Percentiles rank a stretch among this genome's conserved stretches.
phyloP scores from a whole-genome alignment of 176 grass and related monocot species.

The Panicum miliaceum region DNA sequence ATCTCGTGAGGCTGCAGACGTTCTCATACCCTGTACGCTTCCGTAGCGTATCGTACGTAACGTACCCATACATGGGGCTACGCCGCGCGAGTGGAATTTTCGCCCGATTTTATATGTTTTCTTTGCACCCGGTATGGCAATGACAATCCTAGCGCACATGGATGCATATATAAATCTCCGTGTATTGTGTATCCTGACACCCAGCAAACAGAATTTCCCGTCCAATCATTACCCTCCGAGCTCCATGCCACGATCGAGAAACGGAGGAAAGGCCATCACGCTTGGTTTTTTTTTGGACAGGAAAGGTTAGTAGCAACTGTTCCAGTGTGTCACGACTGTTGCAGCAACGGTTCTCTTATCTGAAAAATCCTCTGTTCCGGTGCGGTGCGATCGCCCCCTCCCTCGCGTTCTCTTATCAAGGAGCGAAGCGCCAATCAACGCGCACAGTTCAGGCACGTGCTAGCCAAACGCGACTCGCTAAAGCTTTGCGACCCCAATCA shows the following conservation, averaged over 20 bases:
- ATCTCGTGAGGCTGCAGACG: conserved; percentile 19
- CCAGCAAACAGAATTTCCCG: conserved; percentile 43
- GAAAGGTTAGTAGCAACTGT: background rate
- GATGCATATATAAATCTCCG: background rate
- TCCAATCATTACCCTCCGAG: conserved; percentile 39
- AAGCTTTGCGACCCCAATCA: conserved; percentile 8
- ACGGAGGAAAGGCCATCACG: background rate
- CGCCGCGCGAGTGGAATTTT: conserved; percentile 21
- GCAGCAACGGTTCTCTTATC: conserved; percentile 17
- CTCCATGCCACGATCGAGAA: background rate
- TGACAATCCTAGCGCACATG: conserved; percentile 32
- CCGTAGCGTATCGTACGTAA: conserved; percentile 41
- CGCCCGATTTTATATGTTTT: conserved; percentile 17
- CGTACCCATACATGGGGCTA: conserved; percentile 14
- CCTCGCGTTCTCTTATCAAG: background rate
- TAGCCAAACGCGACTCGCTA: background rate
- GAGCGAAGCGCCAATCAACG: background rate
- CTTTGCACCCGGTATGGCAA: conserved; percentile 46
- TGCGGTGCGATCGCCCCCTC: too few relatives aligned
- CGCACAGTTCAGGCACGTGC: background rate
- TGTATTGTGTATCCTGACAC: background rate
- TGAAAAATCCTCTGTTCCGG: background rate
- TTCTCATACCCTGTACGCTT: conserved; percentile 42
- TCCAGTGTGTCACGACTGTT: conserved; percentile 19
- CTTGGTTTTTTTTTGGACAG: too few relatives aligned